phyloP scores from a whole-genome alignment of 768 basidiomycete genomes.

The Pleurotus platypus region DNA sequence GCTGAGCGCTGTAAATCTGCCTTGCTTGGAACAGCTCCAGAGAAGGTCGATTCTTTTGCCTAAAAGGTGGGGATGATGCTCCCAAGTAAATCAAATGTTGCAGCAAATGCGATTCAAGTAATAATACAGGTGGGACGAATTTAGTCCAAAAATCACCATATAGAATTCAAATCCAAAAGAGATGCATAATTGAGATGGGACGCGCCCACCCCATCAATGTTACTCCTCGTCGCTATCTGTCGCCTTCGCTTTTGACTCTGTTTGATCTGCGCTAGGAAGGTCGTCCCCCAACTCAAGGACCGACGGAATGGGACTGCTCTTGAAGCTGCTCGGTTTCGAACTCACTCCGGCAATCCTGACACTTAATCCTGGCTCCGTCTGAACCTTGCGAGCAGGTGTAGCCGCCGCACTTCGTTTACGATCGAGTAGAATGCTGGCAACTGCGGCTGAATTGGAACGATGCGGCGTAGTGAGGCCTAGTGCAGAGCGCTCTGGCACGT shows the following conservation, averaged over 20 bases:
- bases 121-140: too few relatives aligned
- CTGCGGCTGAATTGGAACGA: conserved; percentile 1
- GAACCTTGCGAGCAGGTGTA: background rate
- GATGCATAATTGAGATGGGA: too few relatives aligned
- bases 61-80: too few relatives aligned
- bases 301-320: conserved; percentile 3
- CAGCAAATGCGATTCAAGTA: too few relatives aligned
- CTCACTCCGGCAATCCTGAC: background rate
- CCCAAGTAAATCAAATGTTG: too few relatives aligned
- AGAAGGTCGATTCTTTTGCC: too few relatives aligned
- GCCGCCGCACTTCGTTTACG: conserved; percentile 1
- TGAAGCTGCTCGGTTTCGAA: background rate
- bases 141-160: too few relatives aligned
- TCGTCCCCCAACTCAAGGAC: background rate
- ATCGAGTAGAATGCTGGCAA: conserved; percentile 1
- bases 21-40: too few relatives aligned
- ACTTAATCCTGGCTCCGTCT: background rate
- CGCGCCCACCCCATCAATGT: background rate
- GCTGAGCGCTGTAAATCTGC: too few relatives aligned
- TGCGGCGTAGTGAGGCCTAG: background rate
- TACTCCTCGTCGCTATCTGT: background rate
- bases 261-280: background rate
- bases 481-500: background rate
- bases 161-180: too few relatives aligned
- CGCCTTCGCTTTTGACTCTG: too few relatives aligned